Evolutionary conservation across 208 protist genomes (phyloP).

Genomic region (Polymyxa betae): DNA sequence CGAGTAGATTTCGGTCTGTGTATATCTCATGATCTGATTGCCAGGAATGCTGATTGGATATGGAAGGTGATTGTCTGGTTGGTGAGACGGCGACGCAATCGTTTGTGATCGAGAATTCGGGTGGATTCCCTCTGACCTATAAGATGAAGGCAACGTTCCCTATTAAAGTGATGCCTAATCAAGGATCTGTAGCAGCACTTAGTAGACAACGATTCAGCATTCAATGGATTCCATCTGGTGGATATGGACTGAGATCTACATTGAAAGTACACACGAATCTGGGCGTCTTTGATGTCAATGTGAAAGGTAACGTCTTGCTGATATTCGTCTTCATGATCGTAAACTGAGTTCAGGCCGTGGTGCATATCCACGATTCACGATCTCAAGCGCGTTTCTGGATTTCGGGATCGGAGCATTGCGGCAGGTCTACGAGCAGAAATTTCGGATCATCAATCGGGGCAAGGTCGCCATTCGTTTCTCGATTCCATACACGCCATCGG

Average conservation of each 20-base stretch:
- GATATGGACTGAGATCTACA: conserved; percentile 22
- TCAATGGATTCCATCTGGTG: conserved; percentile 32
- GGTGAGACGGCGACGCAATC: conserved; percentile 31
- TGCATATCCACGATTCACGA: conserved; percentile 33
- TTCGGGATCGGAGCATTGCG: conserved; percentile 7
- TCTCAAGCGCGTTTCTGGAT: conserved; percentile 42
- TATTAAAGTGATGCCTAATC: neutral
- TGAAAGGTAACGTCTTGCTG: neutral
- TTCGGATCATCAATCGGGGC: conserved; percentile 3
- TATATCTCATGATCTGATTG: neutral
- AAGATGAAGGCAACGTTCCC: conserved; percentile 50
- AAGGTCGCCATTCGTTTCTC: conserved; percentile 21
- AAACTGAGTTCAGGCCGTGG: neutral
- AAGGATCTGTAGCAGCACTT: neutral
- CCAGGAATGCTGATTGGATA: neutral
- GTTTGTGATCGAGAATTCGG: conserved; percentile 52
- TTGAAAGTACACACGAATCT: conserved; percentile 27
- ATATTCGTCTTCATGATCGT: neutral
- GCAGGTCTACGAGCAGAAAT: conserved; percentile 30
- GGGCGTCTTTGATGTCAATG: conserved; percentile 15
- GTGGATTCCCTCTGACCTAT: conserved; percentile 33
- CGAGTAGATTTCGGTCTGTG: neutral
- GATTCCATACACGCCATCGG: neutral
- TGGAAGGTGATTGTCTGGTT: conserved; percentile 8
- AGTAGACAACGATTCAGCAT: neutral